Evolutionary conservation across 2,329 filamentous ascomycete species (phyloP).

Genomic region (Fusarium sp.): DNA sequence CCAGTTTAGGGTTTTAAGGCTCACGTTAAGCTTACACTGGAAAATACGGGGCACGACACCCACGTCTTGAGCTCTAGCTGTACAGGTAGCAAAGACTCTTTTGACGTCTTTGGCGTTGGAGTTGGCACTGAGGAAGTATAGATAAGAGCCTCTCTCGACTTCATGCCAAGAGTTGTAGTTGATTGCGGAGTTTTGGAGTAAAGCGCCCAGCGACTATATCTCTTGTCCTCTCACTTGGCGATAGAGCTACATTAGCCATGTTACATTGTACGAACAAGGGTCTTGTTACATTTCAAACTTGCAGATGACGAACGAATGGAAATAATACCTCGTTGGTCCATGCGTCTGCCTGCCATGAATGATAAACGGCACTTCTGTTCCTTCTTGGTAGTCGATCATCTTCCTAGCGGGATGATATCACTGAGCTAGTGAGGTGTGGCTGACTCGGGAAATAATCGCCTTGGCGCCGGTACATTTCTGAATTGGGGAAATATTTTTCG

Average conservation of each 20-base stretch:
- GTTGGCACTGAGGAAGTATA: not conserved
- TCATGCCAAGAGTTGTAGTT: not conserved
- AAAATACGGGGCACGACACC: slow-evolving; percentile 19
- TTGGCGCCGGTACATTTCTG: slow-evolving; percentile 9
- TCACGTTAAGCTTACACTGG: slow-evolving; percentile 31
- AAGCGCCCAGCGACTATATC: not conserved
- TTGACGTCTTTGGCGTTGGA: not conserved
- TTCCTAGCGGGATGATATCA: slow-evolving; percentile 28
- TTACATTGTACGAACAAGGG: slow-evolving; percentile 10
- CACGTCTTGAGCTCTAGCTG: not conserved
- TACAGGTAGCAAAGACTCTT: not conserved
- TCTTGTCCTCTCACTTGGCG: slow-evolving; percentile 3
- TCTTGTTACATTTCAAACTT: not conserved
- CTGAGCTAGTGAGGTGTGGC: slow-evolving; percentile 1
- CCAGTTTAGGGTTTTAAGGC: slow-evolving; percentile 28
- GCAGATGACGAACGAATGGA: not conserved
- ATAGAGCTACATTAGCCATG: slow-evolving; percentile 10
- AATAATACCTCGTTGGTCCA: slow-evolving; percentile 34
- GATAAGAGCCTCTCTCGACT: not conserved
- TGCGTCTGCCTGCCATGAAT: slow-evolving; percentile 7
- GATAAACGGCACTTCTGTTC: slow-evolving; percentile 34
- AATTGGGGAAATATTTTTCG: not conserved
- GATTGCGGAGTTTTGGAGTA: slow-evolving; percentile 4
- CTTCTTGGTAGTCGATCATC: slow-evolving; percentile 8
- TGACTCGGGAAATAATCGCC: slow-evolving; percentile 28